These are phyloP conservation scores for Chaetomidium leptoderma DNA, from an alignment of 495 filamentous ascomycete species.

Conservation along the genomic window DNA sequence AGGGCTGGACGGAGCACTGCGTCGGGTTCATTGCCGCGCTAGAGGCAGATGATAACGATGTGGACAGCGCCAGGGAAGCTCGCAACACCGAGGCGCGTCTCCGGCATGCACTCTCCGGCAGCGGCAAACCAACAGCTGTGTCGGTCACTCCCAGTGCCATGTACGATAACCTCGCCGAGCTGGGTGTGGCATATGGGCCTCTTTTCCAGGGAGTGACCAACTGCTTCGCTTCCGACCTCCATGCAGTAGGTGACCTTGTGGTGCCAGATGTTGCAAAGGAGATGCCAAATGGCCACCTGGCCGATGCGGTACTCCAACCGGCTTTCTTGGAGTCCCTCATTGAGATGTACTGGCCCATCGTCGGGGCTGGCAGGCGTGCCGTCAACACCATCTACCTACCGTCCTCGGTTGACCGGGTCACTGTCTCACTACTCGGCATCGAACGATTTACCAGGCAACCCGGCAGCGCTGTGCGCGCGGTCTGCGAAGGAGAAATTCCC, in stretches of 20 bases:
- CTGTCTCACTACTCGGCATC: conserved; percentile 31
- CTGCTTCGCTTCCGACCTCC: conserved; percentile 38
- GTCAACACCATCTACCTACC: conserved; percentile 43
- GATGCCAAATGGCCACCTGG: conserved; percentile 49
- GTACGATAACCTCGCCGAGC: conserved; percentile 37
- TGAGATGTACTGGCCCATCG: conserved; percentile 45
- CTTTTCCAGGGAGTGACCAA: conserved; percentile 44
- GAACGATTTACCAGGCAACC: conserved; percentile 27
- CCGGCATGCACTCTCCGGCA: conserved; percentile 26
- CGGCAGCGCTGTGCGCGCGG: conserved; percentile 31
- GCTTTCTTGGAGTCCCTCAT: conserved; percentile 51
- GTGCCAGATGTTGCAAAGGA: conserved; percentile 49
- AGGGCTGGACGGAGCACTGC: conserved; percentile 48
- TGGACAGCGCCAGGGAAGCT: conserved; percentile 31
- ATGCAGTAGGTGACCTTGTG: conserved; percentile 39
- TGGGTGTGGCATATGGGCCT: conserved; percentile 44
- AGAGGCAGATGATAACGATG: conserved; percentile 34
- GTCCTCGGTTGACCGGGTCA: conserved; percentile 37
- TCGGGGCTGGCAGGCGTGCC: conserved; percentile 29
- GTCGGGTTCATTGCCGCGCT: conserved; percentile 40
- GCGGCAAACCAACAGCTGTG: conserved; percentile 16
- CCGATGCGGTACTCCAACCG: conserved; percentile 47
- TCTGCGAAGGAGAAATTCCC: conserved; percentile 34
- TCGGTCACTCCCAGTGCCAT: conserved; percentile 29
- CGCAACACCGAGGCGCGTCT: conserved; percentile 29